Evolutionary conservation across 1,284 basidiomycete genomes (phyloP), one percentile per base, ranked within the genome.

Genomic region (Leccinum huronense): DNA sequence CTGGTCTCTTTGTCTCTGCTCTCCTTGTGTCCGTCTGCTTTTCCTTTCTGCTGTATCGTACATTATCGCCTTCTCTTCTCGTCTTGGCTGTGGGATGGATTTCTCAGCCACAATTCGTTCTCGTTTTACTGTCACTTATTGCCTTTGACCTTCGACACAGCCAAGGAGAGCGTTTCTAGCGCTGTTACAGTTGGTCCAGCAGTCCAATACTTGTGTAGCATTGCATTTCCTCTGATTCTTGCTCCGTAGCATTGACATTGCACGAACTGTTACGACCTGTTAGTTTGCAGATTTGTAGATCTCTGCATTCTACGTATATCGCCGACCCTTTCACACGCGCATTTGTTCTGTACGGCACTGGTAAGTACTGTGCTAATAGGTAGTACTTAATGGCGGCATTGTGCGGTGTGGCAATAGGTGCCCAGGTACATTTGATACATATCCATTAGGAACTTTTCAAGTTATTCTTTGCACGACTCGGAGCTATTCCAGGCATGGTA

Each of bases 81-180:
- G 63, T 65, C 65, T 63, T 19, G 68, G 70, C 73, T 72, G 73
- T 51, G 42, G 71, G 73, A 73, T 76, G 59, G 73, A 75, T 70
- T 74, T 73, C 73, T 71, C 67, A 66, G 75, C 75, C 73, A 66
- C 61, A 51, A 42, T 16, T 58, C 54, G 64, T 68, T 72, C 31
- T 16, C 33, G 5, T 38, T 71, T 75, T 73, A 58, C 45, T 74
- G 72, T 72, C 65, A 75, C 75, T 75, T 75, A 76, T 75, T 67
- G 57, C 38, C 68, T 75, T 74, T 74, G 68, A 72, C 66, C 64
- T 33, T 74, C 67, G 48, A 60, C 55, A 59, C 10, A 58, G 70
- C 66, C 67, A 66, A 75, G 73, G 73, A 71, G 75, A 67, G 74
- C 68, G 61, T 66, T 66, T 67, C 65, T 58, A 56, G 62, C 60